A percentile compares a stretch with the other conserved stretches of the same genome.
phyloP scores from a whole-genome alignment of 495 filamentous ascomycete species.

The Penicillium fimorum region DNA sequence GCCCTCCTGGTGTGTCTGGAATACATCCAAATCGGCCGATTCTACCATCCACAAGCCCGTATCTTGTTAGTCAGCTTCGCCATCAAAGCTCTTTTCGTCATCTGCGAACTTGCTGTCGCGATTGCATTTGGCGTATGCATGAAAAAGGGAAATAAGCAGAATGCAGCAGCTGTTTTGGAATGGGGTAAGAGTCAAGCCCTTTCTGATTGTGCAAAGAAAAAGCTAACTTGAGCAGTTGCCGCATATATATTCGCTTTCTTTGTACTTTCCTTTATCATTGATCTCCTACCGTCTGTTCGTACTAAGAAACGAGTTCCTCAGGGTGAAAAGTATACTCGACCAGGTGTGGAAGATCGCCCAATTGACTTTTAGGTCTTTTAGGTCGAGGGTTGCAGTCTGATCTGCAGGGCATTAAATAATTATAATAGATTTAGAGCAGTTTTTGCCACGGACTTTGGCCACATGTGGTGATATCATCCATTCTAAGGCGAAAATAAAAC shows the following conservation, averaged over 20 bases:
- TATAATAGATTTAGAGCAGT: neutral
- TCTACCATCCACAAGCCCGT: constrained; percentile 57
- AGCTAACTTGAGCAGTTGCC: constrained; percentile 45
- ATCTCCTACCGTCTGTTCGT: constrained; percentile 68
- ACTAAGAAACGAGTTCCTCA: constrained; percentile 45
- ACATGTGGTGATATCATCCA: constrained; percentile 12
- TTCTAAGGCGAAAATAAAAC: neutral
- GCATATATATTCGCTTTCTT: constrained; percentile 80
- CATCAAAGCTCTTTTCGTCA: constrained; percentile 70
- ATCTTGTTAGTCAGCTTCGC: constrained; percentile 69
- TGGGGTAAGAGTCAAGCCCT: constrained; percentile 48
- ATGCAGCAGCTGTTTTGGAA: constrained; percentile 55
- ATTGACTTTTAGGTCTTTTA: constrained; percentile 4
- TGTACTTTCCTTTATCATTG: constrained; percentile 74
- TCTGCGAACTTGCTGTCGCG: constrained; percentile 68
- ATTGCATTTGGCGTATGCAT: constrained; percentile 48
- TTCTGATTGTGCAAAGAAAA: neutral
- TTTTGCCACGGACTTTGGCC: neutral
- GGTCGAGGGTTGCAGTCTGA: neutral
- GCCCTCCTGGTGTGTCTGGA: constrained; percentile 77
- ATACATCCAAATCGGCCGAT: constrained; percentile 69
- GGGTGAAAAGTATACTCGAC: constrained; percentile 20
- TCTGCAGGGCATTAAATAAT: neutral
- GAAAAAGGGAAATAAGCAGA: constrained; percentile 29
- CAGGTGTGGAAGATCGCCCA: neutral